Base-by-base conservation (phyloP, 139 green algal species). In the Tetradesmus obliquus region DNA sequence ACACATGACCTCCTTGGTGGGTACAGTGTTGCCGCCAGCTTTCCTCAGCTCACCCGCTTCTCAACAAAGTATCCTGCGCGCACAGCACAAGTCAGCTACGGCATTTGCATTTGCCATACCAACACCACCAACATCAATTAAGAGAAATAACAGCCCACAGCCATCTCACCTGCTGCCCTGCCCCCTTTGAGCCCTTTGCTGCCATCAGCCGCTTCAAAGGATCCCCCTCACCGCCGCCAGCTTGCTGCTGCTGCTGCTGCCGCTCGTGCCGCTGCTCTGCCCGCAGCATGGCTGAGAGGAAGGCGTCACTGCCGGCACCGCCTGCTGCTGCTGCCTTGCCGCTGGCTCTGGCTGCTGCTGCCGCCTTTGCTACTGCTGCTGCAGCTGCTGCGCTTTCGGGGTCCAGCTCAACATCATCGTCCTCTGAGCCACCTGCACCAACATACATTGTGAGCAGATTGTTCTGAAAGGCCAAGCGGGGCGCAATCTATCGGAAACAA, bases 191-290 rank as follows among this genome's bases (percentile, higher is more conserved):
- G 72, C 72, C 22, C 22, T 19, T 51, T 51, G 72, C 72, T 51
- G 72, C 72, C 22, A 24, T 5, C 71, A 91, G 72, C 53, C 74
- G 22, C n/a, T 57, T 55, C 17, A 86, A 24, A 24, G n/a, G n/a
- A 15, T 91, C 87, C 17, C 10, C 54, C 4, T 55, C 12, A 22
- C 51, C 87, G 55, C 9, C 86, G 22, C 4, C 66, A 45, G 54
- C 54, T 8, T 20, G 54, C 32, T 10, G 53, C 51, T 45, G 6
- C 51, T 74, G 54, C 87, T 86, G 20, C 57, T 60, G 55, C 76
- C 24, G 51, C 32, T 91, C 24, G 24, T 91, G 88, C 79, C 15
- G 55, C 88, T 87, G 76, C 55, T 91, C 86, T n/a, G 86, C 86
- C 22, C 24, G 66, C 53, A 84, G 53, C 86, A 90, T 84, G 53